A percentile compares a stretch with the other conserved stretches of the same genome.
These are phyloP conservation scores for Fomes fomentarius DNA, from an alignment of 1,284 basidiomycete species.

Conservation along the genomic window DNA sequence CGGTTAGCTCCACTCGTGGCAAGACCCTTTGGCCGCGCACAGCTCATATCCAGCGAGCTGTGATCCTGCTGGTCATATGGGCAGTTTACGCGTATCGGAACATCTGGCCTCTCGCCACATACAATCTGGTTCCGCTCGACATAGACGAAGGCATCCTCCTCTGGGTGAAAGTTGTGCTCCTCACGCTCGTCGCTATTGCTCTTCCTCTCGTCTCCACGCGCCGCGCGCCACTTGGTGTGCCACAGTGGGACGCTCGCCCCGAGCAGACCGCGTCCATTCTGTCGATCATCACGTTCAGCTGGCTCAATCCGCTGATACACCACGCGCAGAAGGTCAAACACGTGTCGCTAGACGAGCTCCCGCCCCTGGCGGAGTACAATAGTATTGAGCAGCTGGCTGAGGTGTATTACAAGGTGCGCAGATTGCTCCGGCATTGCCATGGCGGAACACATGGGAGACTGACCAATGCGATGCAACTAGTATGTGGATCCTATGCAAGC, in stretches of 20 bases:
- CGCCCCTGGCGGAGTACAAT: conserved; percentile 49
- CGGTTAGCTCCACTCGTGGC: neutral
- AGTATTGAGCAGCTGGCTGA: conserved; percentile 38
- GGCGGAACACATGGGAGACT: neutral
- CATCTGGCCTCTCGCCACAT: conserved; percentile 50
- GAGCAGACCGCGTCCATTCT: conserved; percentile 66
- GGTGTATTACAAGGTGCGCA: conserved; percentile 25
- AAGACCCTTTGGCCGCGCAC: neutral
- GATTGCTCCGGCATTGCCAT: neutral
- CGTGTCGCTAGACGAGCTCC: conserved; percentile 31
- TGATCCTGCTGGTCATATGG: conserved; percentile 41
- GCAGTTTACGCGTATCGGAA: conserved; percentile 50
- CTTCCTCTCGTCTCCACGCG: conserved; percentile 51
- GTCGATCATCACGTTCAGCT: conserved; percentile 58
- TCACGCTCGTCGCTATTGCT: conserved; percentile 40
- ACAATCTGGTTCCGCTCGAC: conserved; percentile 42
- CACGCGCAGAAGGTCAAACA: conserved; percentile 20
- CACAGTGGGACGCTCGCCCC: conserved; percentile 48
- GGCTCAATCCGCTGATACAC: conserved; percentile 41
- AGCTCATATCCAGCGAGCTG: neutral
- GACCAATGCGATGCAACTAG: conserved; percentile 24
- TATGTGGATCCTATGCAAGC: conserved; percentile 23
- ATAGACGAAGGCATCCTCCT: neutral
- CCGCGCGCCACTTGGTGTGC: conserved; percentile 36
- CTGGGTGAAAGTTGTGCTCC: neutral